phyloP scores from a whole-genome alignment of 164 flowering plant species.

The Nymphaea colorata region DNA sequence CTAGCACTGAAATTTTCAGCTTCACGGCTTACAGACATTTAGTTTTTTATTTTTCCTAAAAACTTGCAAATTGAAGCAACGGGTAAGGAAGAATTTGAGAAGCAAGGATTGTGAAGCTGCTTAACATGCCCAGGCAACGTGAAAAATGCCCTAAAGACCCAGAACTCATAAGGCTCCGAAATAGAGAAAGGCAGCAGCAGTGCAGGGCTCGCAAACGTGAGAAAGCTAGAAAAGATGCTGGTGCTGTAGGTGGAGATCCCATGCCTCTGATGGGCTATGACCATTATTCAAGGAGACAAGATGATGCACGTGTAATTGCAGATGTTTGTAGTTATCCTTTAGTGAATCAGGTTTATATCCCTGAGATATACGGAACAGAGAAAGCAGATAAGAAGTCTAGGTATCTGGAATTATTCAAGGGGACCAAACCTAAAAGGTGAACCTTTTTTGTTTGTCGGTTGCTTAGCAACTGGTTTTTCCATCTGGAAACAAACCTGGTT shows the following conservation, averaged over 20 bases:
- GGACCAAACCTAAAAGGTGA: neutral
- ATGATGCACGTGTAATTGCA: neutral
- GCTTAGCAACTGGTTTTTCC: too few species aligned
- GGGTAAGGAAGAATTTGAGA: neutral
- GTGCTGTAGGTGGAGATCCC: neutral
- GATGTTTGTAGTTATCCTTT: neutral
- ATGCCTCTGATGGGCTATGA: constrained; percentile 5
- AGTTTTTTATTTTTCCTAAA: neutral
- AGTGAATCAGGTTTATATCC: neutral
- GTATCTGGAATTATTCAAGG: neutral
- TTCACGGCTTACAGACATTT: neutral
- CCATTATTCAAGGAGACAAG: neutral
- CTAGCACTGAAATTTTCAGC: neutral
- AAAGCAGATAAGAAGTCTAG: neutral
- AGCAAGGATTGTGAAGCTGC: neutral
- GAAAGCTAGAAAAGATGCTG: constrained; percentile 7
- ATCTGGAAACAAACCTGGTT: too few species aligned
- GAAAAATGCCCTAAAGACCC: constrained; percentile 11
- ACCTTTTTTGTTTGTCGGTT: neutral
- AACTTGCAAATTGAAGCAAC: neutral
- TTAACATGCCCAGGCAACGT: constrained; percentile 5
- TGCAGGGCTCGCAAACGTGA: constrained; percentile 23
- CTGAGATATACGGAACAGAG: neutral
- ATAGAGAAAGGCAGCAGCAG: constrained; percentile 21
- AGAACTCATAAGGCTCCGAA: constrained; percentile 17